Percentiles rank a stretch among this genome's conserved stretches.
These are phyloP conservation scores for Synchytrium microbalum DNA, from an alignment of 371 early-diverging fungal species.

Conservation along the genomic window DNA sequence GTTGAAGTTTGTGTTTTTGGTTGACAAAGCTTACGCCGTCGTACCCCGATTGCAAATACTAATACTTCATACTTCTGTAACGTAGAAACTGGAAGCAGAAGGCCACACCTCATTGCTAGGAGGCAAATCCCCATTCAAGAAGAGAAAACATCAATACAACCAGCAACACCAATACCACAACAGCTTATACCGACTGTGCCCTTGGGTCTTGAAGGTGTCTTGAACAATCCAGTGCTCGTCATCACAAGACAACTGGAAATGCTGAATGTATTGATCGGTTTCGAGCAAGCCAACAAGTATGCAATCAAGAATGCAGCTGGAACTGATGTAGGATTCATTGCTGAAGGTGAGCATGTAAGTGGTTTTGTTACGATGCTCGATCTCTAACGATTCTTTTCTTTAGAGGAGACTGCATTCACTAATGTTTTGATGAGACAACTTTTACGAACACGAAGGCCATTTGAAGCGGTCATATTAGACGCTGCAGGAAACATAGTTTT, in stretches of 20 bases:
- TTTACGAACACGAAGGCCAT: slow-evolving; percentile 65
- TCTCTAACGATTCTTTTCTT: too few relatives aligned
- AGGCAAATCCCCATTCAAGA: too few relatives aligned
- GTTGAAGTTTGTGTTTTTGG: too few relatives aligned
- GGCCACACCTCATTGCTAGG: background rate
- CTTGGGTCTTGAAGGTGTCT: slow-evolving; percentile 8
- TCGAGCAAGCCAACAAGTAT: slow-evolving; percentile 85
- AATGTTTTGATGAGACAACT: slow-evolving; percentile 64
- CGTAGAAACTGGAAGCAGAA: too few relatives aligned
- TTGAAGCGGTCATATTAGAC: slow-evolving; percentile 70
- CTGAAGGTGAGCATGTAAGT: too few relatives aligned
- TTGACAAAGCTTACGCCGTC: too few relatives aligned
- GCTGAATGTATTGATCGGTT: slow-evolving; percentile 68
- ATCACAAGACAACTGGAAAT: slow-evolving; percentile 75
- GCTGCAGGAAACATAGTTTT: slow-evolving; percentile 59
- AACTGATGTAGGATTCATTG: slow-evolving; percentile 68
- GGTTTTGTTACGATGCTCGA: too few relatives aligned
- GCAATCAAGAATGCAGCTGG: slow-evolving; percentile 62
- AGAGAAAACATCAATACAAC: too few relatives aligned
- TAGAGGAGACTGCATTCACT: slow-evolving; percentile 54
- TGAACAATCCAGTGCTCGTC: slow-evolving; percentile 39
- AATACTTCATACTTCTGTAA: too few relatives aligned
- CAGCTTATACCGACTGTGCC: background rate
- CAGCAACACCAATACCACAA: too few relatives aligned
- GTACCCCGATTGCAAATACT: too few relatives aligned